Percentiles rank a stretch among this genome's conserved stretches.
These are phyloP conservation scores for Sanghuangporus sanghuang DNA, from an alignment of 1,284 basidiomycete genomes.

Conservation along the genomic window DNA sequence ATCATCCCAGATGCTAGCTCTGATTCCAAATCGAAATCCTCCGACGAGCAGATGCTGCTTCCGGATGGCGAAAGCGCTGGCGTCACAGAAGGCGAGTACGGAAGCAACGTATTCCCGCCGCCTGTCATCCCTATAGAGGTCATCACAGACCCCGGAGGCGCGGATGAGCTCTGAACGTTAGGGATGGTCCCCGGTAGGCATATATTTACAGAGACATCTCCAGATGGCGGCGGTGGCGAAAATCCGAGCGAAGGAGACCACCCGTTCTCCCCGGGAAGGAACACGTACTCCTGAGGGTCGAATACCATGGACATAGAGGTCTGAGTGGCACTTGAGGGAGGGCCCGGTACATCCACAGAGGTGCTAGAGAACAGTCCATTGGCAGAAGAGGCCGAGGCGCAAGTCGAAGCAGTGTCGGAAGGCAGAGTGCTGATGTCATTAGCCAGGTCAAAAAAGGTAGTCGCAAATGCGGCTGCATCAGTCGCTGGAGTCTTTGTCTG, in stretches of 20 bases:
- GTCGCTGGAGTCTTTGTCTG: too few species aligned
- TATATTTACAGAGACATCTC: background rate
- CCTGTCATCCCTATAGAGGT: background rate
- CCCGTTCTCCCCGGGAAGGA: background rate
- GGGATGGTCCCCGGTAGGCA: background rate
- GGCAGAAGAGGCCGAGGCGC: too few species aligned
- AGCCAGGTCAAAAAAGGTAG: background rate
- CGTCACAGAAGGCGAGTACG: background rate
- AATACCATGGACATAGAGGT: background rate
- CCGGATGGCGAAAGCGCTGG: slow-evolving; percentile 3
- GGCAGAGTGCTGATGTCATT: background rate
- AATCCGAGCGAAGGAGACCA: background rate
- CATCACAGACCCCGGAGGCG: background rate
- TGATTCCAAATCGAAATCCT: background rate
- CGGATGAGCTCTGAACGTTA: background rate
- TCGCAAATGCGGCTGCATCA: background rate
- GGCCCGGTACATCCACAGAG: background rate
- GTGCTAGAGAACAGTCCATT: too few species aligned
- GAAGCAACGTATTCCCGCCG: background rate
- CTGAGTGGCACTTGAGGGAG: background rate
- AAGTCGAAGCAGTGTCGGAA: background rate
- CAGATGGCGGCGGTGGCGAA: background rate
- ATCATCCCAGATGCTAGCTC: background rate
- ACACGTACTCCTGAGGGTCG: background rate
- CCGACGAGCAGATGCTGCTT: slow-evolving; percentile 2